A percentile compares a stretch with the other conserved stretches of the same genome.
These are phyloP conservation scores for Spinacia oleracea DNA, from an alignment of 179 eudicot genomes.

Conservation along the genomic window DNA sequence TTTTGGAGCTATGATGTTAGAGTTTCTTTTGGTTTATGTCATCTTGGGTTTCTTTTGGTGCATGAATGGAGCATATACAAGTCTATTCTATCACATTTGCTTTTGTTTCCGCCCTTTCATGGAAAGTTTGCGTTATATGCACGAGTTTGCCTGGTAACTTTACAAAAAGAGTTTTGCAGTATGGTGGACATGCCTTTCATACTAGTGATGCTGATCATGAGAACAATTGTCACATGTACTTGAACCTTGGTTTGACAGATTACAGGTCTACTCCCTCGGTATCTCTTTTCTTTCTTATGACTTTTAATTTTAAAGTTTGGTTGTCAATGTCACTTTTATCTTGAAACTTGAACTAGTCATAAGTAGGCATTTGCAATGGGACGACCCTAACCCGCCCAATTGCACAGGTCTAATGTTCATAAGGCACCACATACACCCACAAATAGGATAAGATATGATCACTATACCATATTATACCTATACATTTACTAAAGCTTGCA, in stretches of 20 bases:
- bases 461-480: not conserved
- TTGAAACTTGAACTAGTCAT: not conserved
- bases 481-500: not conserved
- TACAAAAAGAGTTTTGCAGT: slow-evolving; percentile 42
- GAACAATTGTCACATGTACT: slow-evolving; percentile 34
- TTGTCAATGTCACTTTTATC: not conserved
- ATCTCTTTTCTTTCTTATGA: slow-evolving; percentile 16
- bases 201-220: slow-evolving; percentile 25
- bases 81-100: not conserved
- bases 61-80: not conserved
- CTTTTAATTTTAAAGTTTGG: not conserved
- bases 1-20: not conserved
- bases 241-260: slow-evolving; percentile 94
- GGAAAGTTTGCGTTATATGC: not conserved
- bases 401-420: too few relatives aligned
- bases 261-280: too few relatives aligned
- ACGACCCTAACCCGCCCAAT: too few relatives aligned
- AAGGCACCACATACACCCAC: not conserved
- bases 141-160: not conserved
- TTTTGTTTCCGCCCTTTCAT: not conserved
- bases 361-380: too few relatives aligned
- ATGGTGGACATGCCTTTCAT: slow-evolving; percentile 51
- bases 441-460: not conserved
- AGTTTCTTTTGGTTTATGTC: not conserved
- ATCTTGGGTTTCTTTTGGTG: not conserved